A percentile compares a stretch with the other conserved stretches of the same genome.
Evolutionary conservation across 1,284 basidiomycete species (phyloP).

Genomic region (Malassezia vespertilionis): DNA sequence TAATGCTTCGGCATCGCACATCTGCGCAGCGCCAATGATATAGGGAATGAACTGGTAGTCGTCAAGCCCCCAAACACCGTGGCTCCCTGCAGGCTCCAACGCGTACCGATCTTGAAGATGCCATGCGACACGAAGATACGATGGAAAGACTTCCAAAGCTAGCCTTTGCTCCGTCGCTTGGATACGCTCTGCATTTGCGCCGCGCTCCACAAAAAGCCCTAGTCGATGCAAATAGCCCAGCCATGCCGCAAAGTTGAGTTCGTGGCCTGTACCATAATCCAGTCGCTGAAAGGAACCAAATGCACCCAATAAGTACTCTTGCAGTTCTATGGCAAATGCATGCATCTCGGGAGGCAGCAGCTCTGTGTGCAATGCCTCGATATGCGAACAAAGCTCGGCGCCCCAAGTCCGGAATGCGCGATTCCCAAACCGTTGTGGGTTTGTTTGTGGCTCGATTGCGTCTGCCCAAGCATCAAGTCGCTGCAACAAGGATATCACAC

Average conservation of each 20-base stretch:
- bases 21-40: conserved; percentile 79
- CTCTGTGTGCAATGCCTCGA: conserved; percentile 39
- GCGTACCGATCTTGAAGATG: conserved; percentile 75
- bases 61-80: conserved; percentile 81
- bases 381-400: conserved; percentile 57
- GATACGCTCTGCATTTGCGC: background rate
- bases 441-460: conserved; percentile 65
- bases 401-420: conserved; percentile 83
- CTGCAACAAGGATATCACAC: conserved; percentile 57
- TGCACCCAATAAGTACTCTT: conserved; percentile 66
- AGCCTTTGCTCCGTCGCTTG: conserved; percentile 21
- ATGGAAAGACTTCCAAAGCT: conserved; percentile 56
- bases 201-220: conserved; percentile 19
- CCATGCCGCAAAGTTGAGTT: conserved; percentile 50
- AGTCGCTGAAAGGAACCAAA: conserved; percentile 85
- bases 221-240: conserved; percentile 29
- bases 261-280: conserved; percentile 95
- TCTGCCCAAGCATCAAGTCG: conserved; percentile 67
- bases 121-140: conserved; percentile 74
- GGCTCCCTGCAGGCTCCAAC: conserved; percentile 49
- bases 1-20: conserved; percentile 50
- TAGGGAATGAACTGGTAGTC: conserved; percentile 86
- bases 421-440: conserved; percentile 87
- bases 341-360: conserved; percentile 52
- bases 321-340: conserved; percentile 55